A percentile compares a stretch with the other conserved stretches of the same genome.
Conservation (phyloP, 2,329 filamentous ascomycete species). For the Achaetomium macrosporum region DNA sequence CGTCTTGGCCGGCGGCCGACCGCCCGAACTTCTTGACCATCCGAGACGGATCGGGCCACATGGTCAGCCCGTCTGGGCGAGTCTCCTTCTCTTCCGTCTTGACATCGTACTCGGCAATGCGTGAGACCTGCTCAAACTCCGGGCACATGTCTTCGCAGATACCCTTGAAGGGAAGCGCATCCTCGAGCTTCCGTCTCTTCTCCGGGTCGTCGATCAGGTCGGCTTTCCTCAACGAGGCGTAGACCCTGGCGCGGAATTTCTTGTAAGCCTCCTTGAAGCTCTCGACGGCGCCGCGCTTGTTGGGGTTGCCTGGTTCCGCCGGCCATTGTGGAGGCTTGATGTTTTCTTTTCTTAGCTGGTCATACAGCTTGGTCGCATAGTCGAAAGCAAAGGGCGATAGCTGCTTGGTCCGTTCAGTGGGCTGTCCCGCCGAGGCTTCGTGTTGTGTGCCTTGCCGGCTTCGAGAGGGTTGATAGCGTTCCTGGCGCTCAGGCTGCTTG, state of each 20-base stretch:
- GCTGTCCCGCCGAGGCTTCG: constrained; percentile 7
- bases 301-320: constrained; percentile 46
- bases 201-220: constrained; percentile 61
- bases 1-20: constrained; percentile 62
- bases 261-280: constrained; percentile 51
- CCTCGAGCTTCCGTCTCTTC: constrained; percentile 53
- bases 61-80: constrained; percentile 35
- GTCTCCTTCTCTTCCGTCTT: constrained; percentile 48
- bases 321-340: constrained; percentile 53
- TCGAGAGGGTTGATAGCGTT: constrained; percentile 4
- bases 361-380: constrained; percentile 46
- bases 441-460: background rate
- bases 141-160: constrained; percentile 67
- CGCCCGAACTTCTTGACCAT: constrained; percentile 65
- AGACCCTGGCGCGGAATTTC: constrained; percentile 50
- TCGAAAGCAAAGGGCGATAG: constrained; percentile 25
- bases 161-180: constrained; percentile 62
- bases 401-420: constrained; percentile 23
- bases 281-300: constrained; percentile 47
- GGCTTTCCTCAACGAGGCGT: constrained; percentile 51
- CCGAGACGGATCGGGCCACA: constrained; percentile 42
- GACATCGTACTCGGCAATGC: constrained; percentile 57
- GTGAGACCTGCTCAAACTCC: constrained; percentile 57
- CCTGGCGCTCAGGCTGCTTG: constrained; percentile 13
- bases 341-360: constrained; percentile 48